Evolutionary conservation across 1,139 yeast genomes (phyloP), one percentile per base, ranked within the genome.

Genomic region (Sugiyamaella pinicola): DNA sequence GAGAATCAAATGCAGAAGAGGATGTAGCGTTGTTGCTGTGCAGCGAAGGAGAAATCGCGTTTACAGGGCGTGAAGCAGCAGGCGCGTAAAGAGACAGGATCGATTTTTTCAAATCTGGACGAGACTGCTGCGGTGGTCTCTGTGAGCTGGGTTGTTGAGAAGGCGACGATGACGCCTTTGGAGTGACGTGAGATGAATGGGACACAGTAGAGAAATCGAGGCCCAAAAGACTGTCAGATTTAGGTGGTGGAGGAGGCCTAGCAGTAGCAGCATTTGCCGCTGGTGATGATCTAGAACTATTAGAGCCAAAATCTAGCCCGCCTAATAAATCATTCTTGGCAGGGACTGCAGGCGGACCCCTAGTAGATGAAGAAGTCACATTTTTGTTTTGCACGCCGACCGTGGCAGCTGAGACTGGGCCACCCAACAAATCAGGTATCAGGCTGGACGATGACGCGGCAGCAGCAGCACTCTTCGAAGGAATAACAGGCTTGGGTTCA

Each of bases 21-120:
- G 55, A 13, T 12, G 26, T 12, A 10, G 42, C 7, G 18, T 19
- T 24, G 29, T 15, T 48, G 28, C 9, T 24, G 28, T 6, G 9
- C 6, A 9, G 9, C 9, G 28, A 9, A 18, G 54, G 28, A 17
- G 52, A 46, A 4, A 45, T 31, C 21, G 55, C 53, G 15, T 22
- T 31, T 4, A 28, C 28, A 2, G 49, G 56, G 9, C 37, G 13
- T 4, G 55, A 31, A 48, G 38, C 40, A 34, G 53, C 54, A 44
- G 56, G 79, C 1, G 97, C 85, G 68, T 93, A 93, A 55, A 93
- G 77, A 18, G 97, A 89, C 56, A 93, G 74, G 58, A 93, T 93
- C 1, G 96, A 87, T 71, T 88, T 88, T 67, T 93, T 93, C 68
- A 93, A 78, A 65, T 91, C 97, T n/a, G 86, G 84, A 56, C 87